Evolutionary conservation across 2,329 filamentous ascomycete genomes (phyloP).

Genomic region (Coleophoma eucalyptorum): DNA sequence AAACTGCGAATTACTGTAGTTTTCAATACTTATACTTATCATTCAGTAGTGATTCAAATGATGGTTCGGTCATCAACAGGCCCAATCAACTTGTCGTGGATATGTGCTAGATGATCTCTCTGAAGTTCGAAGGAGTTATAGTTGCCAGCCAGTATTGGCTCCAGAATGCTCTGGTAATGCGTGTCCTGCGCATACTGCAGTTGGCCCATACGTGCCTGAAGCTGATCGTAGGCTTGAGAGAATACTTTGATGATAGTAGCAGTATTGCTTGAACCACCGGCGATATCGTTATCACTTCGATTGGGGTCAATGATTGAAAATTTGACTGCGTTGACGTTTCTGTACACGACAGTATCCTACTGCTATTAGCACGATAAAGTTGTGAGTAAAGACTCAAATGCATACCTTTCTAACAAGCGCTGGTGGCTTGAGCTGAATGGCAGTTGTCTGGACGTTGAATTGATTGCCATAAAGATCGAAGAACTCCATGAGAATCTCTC

Average conservation of each 20-base stretch:
- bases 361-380: slow-evolving; percentile 2
- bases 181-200: slow-evolving; percentile 32
- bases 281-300: slow-evolving; percentile 79
- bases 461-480: slow-evolving; percentile 83
- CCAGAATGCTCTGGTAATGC: slow-evolving; percentile 50
- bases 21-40: background rate
- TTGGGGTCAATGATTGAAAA: slow-evolving; percentile 93
- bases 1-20: slow-evolving; percentile 1
- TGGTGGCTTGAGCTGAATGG: slow-evolving; percentile 74
- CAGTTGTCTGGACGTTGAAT: slow-evolving; percentile 66
- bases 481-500: slow-evolving; percentile 81
- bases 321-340: slow-evolving; percentile 51
- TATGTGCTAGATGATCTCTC: slow-evolving; percentile 44
- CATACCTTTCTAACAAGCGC: slow-evolving; percentile 73
- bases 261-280: slow-evolving; percentile 76
- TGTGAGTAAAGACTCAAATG: slow-evolving; percentile 5
- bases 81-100: slow-evolving; percentile 22
- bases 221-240: slow-evolving; percentile 51
- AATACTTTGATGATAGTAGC: slow-evolving; percentile 67
- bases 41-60: background rate
- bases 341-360: slow-evolving; percentile 39
- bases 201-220: slow-evolving; percentile 55
- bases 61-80: slow-evolving; percentile 10
- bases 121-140: slow-evolving; percentile 72
- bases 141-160: slow-evolving; percentile 70